Evolutionary conservation across 2,329 filamentous ascomycete genomes (phyloP).

Genomic region (Calonectria henricotiae): DNA sequence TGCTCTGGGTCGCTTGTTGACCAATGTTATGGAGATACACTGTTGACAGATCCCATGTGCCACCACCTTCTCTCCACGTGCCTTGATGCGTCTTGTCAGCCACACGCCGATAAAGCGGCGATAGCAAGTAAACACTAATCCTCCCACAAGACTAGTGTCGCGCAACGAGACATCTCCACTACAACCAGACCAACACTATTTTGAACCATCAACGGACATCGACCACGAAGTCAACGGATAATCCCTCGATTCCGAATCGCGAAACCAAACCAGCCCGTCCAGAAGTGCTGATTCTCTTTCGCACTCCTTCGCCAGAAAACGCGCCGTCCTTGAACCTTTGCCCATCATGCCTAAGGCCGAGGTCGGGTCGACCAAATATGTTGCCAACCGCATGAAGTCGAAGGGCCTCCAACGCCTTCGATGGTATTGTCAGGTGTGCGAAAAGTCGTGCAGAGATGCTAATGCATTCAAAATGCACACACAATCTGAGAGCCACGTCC

Average conservation of each 20-base stretch:
- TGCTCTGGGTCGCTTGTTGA: too few relatives aligned
- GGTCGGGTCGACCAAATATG: slow-evolving; percentile 90
- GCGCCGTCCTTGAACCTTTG: slow-evolving; percentile 31
- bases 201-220: background rate
- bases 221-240: background rate
- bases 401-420: slow-evolving; percentile 85
- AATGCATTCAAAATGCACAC: slow-evolving; percentile 95
- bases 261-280: background rate
- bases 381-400: slow-evolving; percentile 92
- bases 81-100: too few relatives aligned
- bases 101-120: background rate
- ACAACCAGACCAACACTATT: slow-evolving; percentile 12
- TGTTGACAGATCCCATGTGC: too few relatives aligned
- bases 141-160: background rate
- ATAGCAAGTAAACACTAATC: background rate
- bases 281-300: too few relatives aligned
- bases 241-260: background rate
- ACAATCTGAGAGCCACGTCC: slow-evolving; percentile 87
- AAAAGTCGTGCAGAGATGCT: slow-evolving; percentile 78
- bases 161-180: slow-evolving; percentile 19
- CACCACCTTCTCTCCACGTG: too few relatives aligned
- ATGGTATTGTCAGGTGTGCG: slow-evolving; percentile 93
- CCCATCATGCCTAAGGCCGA: slow-evolving; percentile 91
- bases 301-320: background rate
- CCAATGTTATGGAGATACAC: too few relatives aligned